Percentiles rank a stretch among this genome's conserved stretches.
These are phyloP conservation scores for Starmerella riodocensis DNA, from an alignment of 805 yeast genomes.

Conservation along the genomic window DNA sequence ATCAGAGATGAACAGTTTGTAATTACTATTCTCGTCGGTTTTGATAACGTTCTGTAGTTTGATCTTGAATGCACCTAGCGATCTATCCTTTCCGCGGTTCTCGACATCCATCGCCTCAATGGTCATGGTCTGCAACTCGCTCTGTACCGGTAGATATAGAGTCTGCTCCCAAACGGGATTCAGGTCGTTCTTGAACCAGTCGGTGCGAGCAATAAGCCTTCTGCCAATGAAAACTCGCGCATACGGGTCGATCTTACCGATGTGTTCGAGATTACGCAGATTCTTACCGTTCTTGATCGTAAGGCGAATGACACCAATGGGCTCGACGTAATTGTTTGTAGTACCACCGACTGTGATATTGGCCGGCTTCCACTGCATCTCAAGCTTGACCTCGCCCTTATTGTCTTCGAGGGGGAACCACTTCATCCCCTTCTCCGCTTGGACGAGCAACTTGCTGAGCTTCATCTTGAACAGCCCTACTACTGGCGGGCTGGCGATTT, in stretches of 20 bases:
- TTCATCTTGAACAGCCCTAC: conserved; percentile 43
- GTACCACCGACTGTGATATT: conserved; percentile 44
- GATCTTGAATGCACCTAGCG: conserved; percentile 71
- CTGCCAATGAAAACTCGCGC: conserved; percentile 68
- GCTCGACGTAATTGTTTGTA: conserved; percentile 80
- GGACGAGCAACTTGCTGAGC: conserved; percentile 51
- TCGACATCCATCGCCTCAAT: conserved; percentile 90
- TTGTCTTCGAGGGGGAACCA: conserved; percentile 62
- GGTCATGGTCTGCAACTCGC: conserved; percentile 67
- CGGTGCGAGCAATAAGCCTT: conserved; percentile 62
- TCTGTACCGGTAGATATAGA: conserved; percentile 67
- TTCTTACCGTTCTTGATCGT: conserved; percentile 53
- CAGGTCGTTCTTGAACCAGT: conserved; percentile 47
- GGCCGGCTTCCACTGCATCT: conserved; percentile 79
- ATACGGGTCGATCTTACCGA: conserved; percentile 91
- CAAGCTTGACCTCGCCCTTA: conserved; percentile 56
- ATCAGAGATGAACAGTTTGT: conserved; percentile 44
- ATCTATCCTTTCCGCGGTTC: conserved; percentile 62
- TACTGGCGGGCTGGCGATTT: conserved; percentile 42
- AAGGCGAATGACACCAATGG: conserved; percentile 82
- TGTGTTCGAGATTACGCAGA: conserved; percentile 69
- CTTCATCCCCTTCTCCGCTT: conserved; percentile 59
- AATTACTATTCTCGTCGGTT: conserved; percentile 47
- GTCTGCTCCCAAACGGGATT: conserved; percentile 80
- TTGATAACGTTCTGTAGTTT: conserved; percentile 54